Evolutionary conservation across 192 early-diverging fungal species (phyloP).

Genomic region (Entrophospora sp.): DNA sequence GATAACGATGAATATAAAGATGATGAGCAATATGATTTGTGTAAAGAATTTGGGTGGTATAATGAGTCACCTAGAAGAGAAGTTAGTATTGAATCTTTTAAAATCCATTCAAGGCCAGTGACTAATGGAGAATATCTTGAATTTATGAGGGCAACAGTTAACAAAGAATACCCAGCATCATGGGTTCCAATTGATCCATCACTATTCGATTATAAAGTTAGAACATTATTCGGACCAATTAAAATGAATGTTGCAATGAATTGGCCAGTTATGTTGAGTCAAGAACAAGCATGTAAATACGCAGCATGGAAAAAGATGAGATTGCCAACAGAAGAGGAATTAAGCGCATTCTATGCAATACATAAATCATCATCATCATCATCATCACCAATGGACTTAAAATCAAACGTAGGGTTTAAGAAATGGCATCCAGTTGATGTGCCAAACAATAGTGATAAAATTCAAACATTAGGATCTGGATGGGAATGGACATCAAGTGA

Average conservation of each 20-base stretch:
- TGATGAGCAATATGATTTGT: constrained; percentile 26
- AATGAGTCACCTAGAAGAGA: constrained; percentile 63
- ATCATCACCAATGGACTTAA: constrained; percentile 21
- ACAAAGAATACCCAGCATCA: constrained; percentile 41
- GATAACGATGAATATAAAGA: constrained; percentile 46
- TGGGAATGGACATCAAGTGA: constrained; percentile 81
- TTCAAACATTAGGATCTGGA: constrained; percentile 24
- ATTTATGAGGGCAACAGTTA: constrained; percentile 37
- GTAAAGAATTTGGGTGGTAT: constrained; percentile 77
- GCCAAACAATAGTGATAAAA: constrained; percentile 15
- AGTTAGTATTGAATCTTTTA: constrained; percentile 35
- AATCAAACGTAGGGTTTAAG: constrained; percentile 57
- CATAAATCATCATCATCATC: too few species aligned
- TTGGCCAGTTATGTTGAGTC: constrained; percentile 69
- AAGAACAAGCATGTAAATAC: constrained; percentile 63
- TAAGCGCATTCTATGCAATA: constrained; percentile 26
- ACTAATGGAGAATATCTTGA: constrained; percentile 66
- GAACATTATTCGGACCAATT: constrained; percentile 57
- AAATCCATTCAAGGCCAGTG: constrained; percentile 69
- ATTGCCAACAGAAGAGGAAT: constrained; percentile 72
- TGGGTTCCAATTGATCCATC: constrained; percentile 35
- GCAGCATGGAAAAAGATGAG: constrained; percentile 46
- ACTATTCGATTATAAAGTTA: constrained; percentile 10
- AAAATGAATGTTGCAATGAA: constrained; percentile 39
- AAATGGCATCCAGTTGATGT: constrained; percentile 57